Evolutionary conservation across 2,329 filamentous ascomycete genomes (phyloP).

Genomic region (Falciphora oryzae): DNA sequence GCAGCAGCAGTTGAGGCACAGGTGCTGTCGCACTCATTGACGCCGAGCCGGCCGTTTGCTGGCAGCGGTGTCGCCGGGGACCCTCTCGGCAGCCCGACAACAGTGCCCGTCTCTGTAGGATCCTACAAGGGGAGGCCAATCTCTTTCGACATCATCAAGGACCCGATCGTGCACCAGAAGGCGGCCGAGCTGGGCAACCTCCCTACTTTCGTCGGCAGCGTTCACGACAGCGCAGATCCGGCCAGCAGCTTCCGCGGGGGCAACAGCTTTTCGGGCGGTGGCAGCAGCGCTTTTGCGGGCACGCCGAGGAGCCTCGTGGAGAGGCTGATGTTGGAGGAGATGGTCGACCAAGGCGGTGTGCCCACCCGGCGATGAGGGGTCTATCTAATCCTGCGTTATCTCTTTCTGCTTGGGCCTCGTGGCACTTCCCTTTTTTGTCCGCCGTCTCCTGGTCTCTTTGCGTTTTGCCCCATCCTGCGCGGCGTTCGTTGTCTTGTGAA

Average conservation of each 20-base stretch:
- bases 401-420: neutral
- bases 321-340: slow-evolving; percentile 23
- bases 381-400: neutral
- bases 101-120: slow-evolving; percentile 22
- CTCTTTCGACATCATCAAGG: slow-evolving; percentile 31
- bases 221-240: slow-evolving; percentile 25
- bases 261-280: slow-evolving; percentile 14
- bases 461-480: neutral
- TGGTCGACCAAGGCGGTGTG: slow-evolving; percentile 6
- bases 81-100: slow-evolving; percentile 8
- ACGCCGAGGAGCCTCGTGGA: slow-evolving; percentile 28
- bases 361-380: slow-evolving; percentile 1
- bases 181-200: slow-evolving; percentile 32
- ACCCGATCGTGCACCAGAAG: slow-evolving; percentile 30
- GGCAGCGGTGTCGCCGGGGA: neutral
- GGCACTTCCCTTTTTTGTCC: neutral
- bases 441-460: neutral
- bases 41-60: neutral
- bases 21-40: neutral
- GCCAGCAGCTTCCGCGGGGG: slow-evolving; percentile 24
- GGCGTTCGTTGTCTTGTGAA: neutral
- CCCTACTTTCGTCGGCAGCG: slow-evolving; percentile 35
- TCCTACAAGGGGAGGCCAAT: slow-evolving; percentile 35
- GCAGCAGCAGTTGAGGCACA: neutral
- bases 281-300: slow-evolving; percentile 10